Evolutionary conservation across 495 filamentous ascomycete genomes (phyloP).

Genomic region (Apiosordaria backusii): DNA sequence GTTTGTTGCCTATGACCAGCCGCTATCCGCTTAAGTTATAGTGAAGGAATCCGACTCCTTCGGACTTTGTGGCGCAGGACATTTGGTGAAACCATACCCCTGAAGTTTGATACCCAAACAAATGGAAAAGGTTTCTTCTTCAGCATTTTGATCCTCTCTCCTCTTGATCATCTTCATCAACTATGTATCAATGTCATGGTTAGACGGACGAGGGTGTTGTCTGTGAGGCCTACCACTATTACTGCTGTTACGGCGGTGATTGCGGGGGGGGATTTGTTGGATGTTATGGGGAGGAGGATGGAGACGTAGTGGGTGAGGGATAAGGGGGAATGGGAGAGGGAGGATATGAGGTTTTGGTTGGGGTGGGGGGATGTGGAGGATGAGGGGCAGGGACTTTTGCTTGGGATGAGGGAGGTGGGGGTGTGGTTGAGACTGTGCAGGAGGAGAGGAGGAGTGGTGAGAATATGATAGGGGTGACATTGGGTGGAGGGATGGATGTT

Average conservation of each 20-base stretch:
- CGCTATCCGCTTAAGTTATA: not conserved
- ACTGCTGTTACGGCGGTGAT: too few species aligned
- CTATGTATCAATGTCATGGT: not conserved
- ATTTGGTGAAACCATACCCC: not conserved
- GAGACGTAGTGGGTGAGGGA: not conserved
- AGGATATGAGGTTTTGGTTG: not conserved
- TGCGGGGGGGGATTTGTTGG: too few species aligned
- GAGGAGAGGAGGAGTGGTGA: not conserved
- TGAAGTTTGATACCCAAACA: too few species aligned
- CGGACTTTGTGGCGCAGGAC: not conserved
- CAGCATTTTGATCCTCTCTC: too few species aligned
- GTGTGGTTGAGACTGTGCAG: too few species aligned
- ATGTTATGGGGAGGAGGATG: not conserved
- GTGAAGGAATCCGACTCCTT: not conserved
- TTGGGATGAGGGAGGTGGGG: not conserved
- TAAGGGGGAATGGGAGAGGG: not conserved
- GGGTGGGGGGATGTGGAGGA: not conserved
- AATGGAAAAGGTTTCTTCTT: too few species aligned
- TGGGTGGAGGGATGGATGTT: not conserved
- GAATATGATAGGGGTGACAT: not conserved
- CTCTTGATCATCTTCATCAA: not conserved
- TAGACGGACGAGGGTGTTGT: too few species aligned
- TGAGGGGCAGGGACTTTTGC: not conserved
- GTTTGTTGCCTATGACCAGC: not conserved
- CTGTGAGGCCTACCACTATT: too few species aligned